phyloP scores from a whole-genome alignment of 805 yeast species.

The Sugiyamaella lignohabitans region DNA sequence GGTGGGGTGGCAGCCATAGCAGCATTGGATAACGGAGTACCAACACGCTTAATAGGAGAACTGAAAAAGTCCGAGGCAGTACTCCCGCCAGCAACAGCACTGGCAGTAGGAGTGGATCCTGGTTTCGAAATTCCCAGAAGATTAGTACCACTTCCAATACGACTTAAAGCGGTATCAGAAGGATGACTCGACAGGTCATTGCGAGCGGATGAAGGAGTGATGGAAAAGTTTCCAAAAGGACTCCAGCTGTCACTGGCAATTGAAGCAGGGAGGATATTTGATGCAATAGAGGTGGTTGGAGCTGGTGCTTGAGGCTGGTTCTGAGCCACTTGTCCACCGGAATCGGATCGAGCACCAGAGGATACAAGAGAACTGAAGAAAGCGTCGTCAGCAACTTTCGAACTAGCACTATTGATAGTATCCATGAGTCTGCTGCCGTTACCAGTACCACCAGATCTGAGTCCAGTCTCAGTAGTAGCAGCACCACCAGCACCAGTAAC shows the following conservation, averaged over 20 bases:
- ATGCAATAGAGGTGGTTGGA: not conserved
- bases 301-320: not conserved
- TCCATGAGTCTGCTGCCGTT: no score
- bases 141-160: not conserved
- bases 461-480: no score
- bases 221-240: slow-evolving; percentile 4
- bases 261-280: not conserved
- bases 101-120: not conserved
- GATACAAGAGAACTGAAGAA: no score
- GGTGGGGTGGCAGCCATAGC: slow-evolving; percentile 14
- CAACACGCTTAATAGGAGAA: slow-evolving; percentile 2
- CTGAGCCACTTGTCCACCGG: no score
- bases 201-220: not conserved
- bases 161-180: not conserved
- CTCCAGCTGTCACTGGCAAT: not conserved
- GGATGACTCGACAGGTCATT: not conserved
- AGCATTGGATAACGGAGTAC: slow-evolving; percentile 1
- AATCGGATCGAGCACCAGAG: no score
- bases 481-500: no score
- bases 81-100: no score
- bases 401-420: not conserved
- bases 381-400: no score
- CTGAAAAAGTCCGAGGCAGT: slow-evolving; percentile 6
- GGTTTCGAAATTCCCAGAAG: not conserved
- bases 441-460: not conserved